Evolutionary conservation across 345 rosid genomes (phyloP).

Genomic region (Odontarrhena argentea): DNA sequence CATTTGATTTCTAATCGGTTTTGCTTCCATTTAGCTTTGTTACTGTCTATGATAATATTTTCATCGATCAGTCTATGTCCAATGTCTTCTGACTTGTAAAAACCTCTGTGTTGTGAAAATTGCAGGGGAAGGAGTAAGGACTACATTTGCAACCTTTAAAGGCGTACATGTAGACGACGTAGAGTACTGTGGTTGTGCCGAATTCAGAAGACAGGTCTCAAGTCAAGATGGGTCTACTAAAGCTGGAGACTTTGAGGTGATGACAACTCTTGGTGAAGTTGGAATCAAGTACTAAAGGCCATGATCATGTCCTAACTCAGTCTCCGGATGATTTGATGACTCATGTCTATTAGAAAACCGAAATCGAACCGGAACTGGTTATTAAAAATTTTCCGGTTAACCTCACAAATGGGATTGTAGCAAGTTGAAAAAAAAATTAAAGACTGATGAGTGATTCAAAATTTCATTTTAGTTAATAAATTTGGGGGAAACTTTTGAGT

Average conservation of each 20-base stretch:
- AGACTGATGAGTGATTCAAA: slow-evolving; percentile 12
- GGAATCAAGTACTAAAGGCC: slow-evolving; percentile 45
- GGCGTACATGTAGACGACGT: slow-evolving; percentile 53
- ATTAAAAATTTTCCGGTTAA: slow-evolving; percentile 2
- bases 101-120: background rate
- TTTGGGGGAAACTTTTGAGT: background rate
- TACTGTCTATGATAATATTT: background rate
- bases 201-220: slow-evolving; percentile 54
- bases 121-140: slow-evolving; percentile 88
- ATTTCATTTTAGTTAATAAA: background rate
- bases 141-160: slow-evolving; percentile 58
- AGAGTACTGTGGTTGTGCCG: slow-evolving; percentile 70
- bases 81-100: background rate
- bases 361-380: slow-evolving; percentile 8
- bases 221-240: slow-evolving; percentile 34
- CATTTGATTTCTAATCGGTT: background rate
- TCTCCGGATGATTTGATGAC: background rate
- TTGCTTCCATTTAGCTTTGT: background rate
- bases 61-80: background rate
- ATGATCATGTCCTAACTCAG: background rate
- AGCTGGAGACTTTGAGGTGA: slow-evolving; percentile 48
- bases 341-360: background rate
- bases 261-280: slow-evolving; percentile 36
- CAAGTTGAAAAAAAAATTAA: background rate
- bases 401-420: background rate